phyloP scores from a whole-genome alignment of 768 basidiomycete genomes.

The Exidia glandulosa region DNA sequence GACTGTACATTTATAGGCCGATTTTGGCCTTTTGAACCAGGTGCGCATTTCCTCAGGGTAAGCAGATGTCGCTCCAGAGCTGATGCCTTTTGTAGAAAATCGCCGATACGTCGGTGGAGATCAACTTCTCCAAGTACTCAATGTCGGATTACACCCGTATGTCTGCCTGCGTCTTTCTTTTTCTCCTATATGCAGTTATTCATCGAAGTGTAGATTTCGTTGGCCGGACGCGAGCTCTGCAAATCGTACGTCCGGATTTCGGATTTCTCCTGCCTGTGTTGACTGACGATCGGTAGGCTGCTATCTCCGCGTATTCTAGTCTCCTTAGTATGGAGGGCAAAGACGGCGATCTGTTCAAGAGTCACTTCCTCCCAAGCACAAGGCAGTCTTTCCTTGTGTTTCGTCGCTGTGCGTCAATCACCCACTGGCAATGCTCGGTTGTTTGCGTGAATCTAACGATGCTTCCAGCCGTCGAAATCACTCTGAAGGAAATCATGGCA shows the following conservation, averaged over 20 bases:
- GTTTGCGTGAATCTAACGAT: not conserved
- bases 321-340: constrained; percentile 9
- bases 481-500: constrained; percentile 9
- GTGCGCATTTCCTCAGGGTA: too few species aligned
- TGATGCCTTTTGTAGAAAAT: constrained; percentile 11
- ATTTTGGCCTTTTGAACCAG: constrained; percentile 17
- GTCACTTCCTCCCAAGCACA: constrained; percentile 10
- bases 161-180: not conserved
- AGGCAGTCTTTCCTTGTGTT: constrained; percentile 9
- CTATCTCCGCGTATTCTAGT: constrained; percentile 14
- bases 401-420: constrained; percentile 8
- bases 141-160: constrained; percentile 11
- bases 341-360: constrained; percentile 10
- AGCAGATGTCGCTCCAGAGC: too few species aligned
- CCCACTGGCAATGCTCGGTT: too few species aligned
- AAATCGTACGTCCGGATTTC: constrained; percentile 3
- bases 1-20: constrained; percentile 8
- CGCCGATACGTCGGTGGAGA: constrained; percentile 14
- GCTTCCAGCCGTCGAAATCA: constrained; percentile 7
- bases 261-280: not conserved
- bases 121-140: constrained; percentile 18
- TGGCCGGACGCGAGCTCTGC: constrained; percentile 10
- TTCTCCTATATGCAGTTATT: not conserved
- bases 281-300: constrained; percentile 8
- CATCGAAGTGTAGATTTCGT: constrained; percentile 3